Base-by-base conservation (phyloP, 2,329 filamentous ascomycete species). In the Sclerotinia subarctica region DNA sequence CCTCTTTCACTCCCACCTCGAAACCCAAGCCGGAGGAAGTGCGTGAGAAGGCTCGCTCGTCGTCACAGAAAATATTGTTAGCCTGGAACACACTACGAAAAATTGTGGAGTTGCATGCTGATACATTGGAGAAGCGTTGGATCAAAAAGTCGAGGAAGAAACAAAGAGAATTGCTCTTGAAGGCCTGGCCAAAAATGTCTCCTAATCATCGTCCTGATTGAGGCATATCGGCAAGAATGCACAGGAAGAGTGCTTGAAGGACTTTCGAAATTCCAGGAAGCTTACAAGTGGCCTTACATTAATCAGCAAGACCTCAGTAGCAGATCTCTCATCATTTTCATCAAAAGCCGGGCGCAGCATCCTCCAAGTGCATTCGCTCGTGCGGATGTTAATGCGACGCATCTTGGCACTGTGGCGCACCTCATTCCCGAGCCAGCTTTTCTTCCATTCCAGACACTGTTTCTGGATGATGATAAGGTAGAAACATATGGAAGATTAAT, bases 281-380 rank as follows among this genome's bases (percentile, higher is more conserved):
- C 57, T 32, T 59, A 46, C 19, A 46, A 29, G 10, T 59, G 57
- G 57, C 24, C 57, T 21, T 47, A 46, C 7, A n/a, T 47, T 6
- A 59, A 59, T 5, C 17, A 46, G 17, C 17, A 59, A n/a, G 57
- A 32, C 11, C 24, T 59, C 10, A 59, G 42, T 47, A 47, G 42
- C 10, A n/a, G 7, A 13, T 59, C 24, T 47, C 42, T 32, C 17
- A 11, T 47, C 6, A 17, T 15, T 5, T 59, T 46, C 19, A 47
- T 47, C 10, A 59, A 13, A 8, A 59, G 57, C 32, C 24, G 42
- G 21, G 57, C 42, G 29, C 19, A 6, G 8, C 21, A 46, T 5
- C 57, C 57, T 59, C 42, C 24, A 32, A 59, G 57, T 29, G 42
- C 57, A 47, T 47, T 59, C 10, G 57, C 42, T 59, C 56, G 56